Evolutionary conservation across 78 protist species (phyloP).

Genomic region (Dictyostelium purpureum): DNA sequence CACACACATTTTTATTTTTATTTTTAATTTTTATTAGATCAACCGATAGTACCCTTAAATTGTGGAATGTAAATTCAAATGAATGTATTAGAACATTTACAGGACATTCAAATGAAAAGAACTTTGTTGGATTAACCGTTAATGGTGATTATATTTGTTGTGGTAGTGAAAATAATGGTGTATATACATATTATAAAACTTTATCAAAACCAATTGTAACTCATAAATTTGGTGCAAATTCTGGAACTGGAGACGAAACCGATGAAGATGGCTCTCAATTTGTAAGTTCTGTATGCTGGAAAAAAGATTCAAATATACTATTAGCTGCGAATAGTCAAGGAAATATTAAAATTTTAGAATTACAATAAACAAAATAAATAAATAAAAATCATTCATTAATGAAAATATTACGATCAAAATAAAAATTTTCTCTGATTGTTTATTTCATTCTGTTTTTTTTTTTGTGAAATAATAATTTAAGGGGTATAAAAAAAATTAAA

Average conservation of each 20-base stretch:
- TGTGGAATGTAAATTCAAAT: conserved; percentile 44
- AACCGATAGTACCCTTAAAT: conserved; percentile 78
- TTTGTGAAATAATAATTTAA: no score
- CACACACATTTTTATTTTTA: no score
- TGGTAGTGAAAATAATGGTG: conserved; percentile 88
- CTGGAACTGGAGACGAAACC: conserved; percentile 79
- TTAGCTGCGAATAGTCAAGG: conserved; percentile 84
- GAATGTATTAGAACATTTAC: conserved; percentile 63
- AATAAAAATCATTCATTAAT: neutral
- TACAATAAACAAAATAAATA: neutral
- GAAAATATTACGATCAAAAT: neutral
- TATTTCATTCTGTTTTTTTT: no score
- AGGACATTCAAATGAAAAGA: conserved; percentile 88
- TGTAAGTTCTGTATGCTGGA: conserved; percentile 85
- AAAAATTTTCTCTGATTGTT: no score
- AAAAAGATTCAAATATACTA: conserved; percentile 67
- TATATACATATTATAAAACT: conserved; percentile 80
- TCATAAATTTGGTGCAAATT: conserved; percentile 74
- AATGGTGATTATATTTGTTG: conserved; percentile 84
- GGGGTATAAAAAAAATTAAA: no score
- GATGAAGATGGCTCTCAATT: conserved; percentile 87
- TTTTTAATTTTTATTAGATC: conserved; percentile 7
- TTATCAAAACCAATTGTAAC: conserved; percentile 79
- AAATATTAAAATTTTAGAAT: conserved; percentile 70
- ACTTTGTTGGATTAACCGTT: conserved; percentile 88